Conservation (phyloP, 306 rosid species). For the Prunus fruticosa region DNA sequence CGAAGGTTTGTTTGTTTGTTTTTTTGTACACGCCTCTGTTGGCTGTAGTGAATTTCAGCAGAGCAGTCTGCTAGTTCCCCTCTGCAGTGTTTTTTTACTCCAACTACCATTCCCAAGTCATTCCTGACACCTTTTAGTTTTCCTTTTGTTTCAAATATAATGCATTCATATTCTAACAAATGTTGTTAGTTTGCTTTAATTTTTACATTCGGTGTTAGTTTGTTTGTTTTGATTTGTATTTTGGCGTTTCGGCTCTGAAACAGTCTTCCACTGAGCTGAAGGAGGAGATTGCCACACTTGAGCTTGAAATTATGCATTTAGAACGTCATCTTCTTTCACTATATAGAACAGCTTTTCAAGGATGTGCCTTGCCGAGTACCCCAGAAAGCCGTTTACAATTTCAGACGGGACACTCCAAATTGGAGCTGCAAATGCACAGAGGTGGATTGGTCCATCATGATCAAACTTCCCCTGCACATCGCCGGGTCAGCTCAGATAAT, state of each 20-base stretch:
- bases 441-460: neutral
- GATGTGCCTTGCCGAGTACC: constrained; percentile 10
- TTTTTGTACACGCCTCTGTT: neutral
- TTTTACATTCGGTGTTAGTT: neutral
- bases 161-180: neutral
- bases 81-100: neutral
- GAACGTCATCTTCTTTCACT: constrained; percentile 40
- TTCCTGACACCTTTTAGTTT: neutral
- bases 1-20: constrained; percentile 12
- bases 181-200: neutral
- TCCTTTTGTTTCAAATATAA: neutral
- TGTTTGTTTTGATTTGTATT: neutral
- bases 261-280: constrained; percentile 25
- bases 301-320: constrained; percentile 27
- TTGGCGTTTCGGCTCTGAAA: neutral
- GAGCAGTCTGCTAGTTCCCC: neutral
- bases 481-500: constrained; percentile 12
- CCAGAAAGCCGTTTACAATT: constrained; percentile 9
- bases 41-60: neutral
- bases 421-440: constrained; percentile 9
- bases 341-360: constrained; percentile 32
- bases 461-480: constrained; percentile 10
- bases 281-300: constrained; percentile 32
- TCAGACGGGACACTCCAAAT: neutral
- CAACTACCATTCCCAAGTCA: neutral